These are phyloP conservation scores for Gloeostereum incarnatum DNA, from an alignment of 768 basidiomycete species.

Conservation along the genomic window DNA sequence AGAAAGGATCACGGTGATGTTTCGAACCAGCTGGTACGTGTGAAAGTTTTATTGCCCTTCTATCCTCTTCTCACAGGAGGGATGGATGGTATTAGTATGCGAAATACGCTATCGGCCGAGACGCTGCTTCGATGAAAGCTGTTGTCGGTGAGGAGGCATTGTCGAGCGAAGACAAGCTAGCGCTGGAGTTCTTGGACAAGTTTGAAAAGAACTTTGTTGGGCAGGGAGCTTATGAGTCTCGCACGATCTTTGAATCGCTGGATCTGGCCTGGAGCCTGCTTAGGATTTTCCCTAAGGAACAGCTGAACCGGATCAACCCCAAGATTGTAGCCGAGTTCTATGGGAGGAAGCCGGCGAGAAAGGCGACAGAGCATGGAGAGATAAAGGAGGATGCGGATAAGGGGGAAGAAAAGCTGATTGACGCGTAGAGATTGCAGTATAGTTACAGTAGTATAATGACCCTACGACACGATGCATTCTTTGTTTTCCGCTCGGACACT, in stretches of 20 bases:
- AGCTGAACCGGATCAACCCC: constrained; percentile 94
- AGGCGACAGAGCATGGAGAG: constrained; percentile 40
- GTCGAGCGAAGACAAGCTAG: constrained; percentile 91
- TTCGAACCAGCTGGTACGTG: constrained; percentile 89
- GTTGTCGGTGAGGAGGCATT: constrained; percentile 98
- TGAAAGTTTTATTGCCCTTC: constrained; percentile 1
- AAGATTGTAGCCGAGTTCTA: constrained; percentile 95
- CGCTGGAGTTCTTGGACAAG: constrained; percentile 94
- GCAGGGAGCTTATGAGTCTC: constrained; percentile 92
- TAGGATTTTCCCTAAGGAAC: constrained; percentile 98
- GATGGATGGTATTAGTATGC: constrained; percentile 92
- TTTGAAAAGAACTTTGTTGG: constrained; percentile 97
- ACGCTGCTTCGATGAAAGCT: constrained; percentile 98
- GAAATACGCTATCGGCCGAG: constrained; percentile 96
- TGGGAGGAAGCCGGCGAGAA: constrained; percentile 70
- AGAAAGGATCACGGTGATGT: constrained; percentile 99
- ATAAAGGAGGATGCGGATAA: constrained; percentile 35
- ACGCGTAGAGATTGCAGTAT: too few relatives aligned
- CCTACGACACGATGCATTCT: too few relatives aligned
- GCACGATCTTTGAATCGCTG: constrained; percentile 94
- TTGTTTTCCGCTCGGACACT: too few relatives aligned
- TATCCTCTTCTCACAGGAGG: constrained; percentile 8
- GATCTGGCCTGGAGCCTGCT: constrained; percentile 96
- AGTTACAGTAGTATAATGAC: too few relatives aligned
- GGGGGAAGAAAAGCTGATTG: constrained; percentile 60